Evolutionary conservation across 352 stramenopile species (phyloP).

Genomic region (Plasmopara muralis): DNA sequence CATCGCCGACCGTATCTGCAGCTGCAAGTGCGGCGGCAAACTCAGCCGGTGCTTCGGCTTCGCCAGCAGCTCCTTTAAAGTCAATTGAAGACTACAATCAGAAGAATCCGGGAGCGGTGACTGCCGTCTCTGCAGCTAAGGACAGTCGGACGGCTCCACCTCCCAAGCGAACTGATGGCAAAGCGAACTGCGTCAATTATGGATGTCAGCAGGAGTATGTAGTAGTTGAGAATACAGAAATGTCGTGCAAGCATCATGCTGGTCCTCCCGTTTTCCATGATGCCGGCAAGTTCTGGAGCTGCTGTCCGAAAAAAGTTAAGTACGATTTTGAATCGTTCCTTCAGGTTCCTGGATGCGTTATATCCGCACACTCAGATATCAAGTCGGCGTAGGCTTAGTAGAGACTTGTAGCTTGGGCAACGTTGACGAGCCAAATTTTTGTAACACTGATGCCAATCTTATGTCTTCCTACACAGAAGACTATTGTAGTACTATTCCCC

Average conservation of each 20-base stretch:
- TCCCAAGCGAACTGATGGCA: slow-evolving; percentile 74
- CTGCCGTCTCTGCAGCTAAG: slow-evolving; percentile 63
- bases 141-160: slow-evolving; percentile 41
- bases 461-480: too few species aligned
- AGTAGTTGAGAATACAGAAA: slow-evolving; percentile 76
- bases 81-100: slow-evolving; percentile 92
- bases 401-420: slow-evolving; percentile 1
- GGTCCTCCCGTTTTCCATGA: slow-evolving; percentile 90
- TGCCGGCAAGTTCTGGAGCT: slow-evolving; percentile 91
- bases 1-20: slow-evolving; percentile 71
- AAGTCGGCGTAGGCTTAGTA: slow-evolving; percentile 35
- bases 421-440: too few species aligned
- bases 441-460: too few species aligned
- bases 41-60: slow-evolving; percentile 10
- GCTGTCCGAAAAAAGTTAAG: slow-evolving; percentile 89
- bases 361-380: slow-evolving; percentile 73
- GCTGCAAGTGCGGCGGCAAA: slow-evolving; percentile 41
- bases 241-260: slow-evolving; percentile 80
- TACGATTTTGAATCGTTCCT: slow-evolving; percentile 95
- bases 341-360: slow-evolving; percentile 80
- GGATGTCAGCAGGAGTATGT: slow-evolving; percentile 90
- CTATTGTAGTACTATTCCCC: too few species aligned
- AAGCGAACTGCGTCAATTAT: slow-evolving; percentile 86
- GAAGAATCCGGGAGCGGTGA: slow-evolving; percentile 85
- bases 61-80: slow-evolving; percentile 53